Base-by-base conservation (phyloP, 2,329 filamentous ascomycete genomes). In the Beauveria varroae region DNA sequence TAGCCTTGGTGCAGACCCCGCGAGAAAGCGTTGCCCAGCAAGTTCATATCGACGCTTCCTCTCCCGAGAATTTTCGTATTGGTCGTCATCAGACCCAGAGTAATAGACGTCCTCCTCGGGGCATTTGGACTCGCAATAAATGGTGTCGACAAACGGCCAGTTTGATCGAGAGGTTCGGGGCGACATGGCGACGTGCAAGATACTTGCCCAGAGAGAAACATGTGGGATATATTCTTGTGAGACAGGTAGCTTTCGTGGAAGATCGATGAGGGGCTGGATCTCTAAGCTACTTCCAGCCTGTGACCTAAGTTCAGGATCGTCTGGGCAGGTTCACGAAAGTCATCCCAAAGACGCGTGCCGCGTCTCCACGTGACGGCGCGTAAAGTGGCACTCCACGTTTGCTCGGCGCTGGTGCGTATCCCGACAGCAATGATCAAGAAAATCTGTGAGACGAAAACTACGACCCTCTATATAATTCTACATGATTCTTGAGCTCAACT, bases 11-110 rank as follows among this genome's bases (percentile, higher is more conserved):
- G 78, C 68, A 34, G 78, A 73, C 0, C 87, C 88, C 7, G 77
- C 72, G 43, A 89, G 73, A 66, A 82, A 90, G 40, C 79, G 77
- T 37, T 78, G 73, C 1, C 84, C 87, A 14, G 86, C 80, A 0
- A 76, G 72, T 69, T 89, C 86, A 62, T 86, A 85, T 63, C 83
- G 79, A 24, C 75, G 71, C 28, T 78, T 78, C 68, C 81, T 78
- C 3, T 76, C 71, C 37, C 74, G 74, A 3, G 81, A 72, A 22
- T 69, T 70, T 14, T 78, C 72, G 64, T 83, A 83, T 60, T 81
- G 69, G 40, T 85, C 81, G 53, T 84, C 76, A 51, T 88, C 85
- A 7, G 82, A 83, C n/a, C 83, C 80, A 8, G 78, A 73, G 63
- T 78, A 82, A 18, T 86, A 72, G 14, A 84, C 71, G 46, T 84